phyloP scores from a whole-genome alignment of 2,329 filamentous ascomycete genomes.

The Westerdykella aurantiaca region DNA sequence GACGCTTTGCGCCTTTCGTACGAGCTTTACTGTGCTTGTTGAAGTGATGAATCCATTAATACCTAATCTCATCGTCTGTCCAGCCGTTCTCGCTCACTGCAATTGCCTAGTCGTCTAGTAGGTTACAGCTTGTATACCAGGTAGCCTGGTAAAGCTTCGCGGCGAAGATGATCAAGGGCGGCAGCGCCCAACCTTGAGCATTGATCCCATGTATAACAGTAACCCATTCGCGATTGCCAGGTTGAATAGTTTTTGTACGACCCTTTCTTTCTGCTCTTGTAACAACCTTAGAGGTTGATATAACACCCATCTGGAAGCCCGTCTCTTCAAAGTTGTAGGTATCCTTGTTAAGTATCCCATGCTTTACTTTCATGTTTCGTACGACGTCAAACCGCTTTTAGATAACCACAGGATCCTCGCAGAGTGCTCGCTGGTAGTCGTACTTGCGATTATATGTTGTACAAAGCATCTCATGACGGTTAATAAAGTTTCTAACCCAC shows the following conservation, averaged over 20 bases:
- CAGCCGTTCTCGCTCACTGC: slow-evolving; percentile 4
- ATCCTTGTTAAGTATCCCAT: slow-evolving; percentile 8
- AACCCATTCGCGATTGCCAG: too few relatives aligned
- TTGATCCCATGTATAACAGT: slow-evolving; percentile 2
- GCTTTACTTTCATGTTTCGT: slow-evolving; percentile 7
- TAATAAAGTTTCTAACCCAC: too few relatives aligned
- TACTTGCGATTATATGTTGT: slow-evolving; percentile 6
- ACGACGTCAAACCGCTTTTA: slow-evolving; percentile 6
- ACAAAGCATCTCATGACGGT: too few relatives aligned
- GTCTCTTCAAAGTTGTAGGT: slow-evolving; percentile 17
- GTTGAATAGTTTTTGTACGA: not conserved
- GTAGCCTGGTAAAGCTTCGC: not conserved
- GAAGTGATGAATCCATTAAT: slow-evolving; percentile 1
- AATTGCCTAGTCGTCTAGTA: slow-evolving; percentile 5
- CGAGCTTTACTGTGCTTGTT: slow-evolving; percentile 14
- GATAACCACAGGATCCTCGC: slow-evolving; percentile 9
- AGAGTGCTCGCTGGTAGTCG: slow-evolving; percentile 10
- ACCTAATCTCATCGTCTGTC: slow-evolving; percentile 5
- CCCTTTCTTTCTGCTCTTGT: slow-evolving; percentile 1
- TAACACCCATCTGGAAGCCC: too few relatives aligned
- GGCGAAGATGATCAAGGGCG: not conserved
- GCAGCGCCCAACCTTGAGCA: not conserved
- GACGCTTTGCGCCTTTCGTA: slow-evolving; percentile 21
- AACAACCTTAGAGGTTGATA: slow-evolving; percentile 4
- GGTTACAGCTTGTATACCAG: not conserved